These are phyloP conservation scores for Penicillium sp. DNA, from an alignment of 2,329 filamentous ascomycete species.

Conservation along the genomic window DNA sequence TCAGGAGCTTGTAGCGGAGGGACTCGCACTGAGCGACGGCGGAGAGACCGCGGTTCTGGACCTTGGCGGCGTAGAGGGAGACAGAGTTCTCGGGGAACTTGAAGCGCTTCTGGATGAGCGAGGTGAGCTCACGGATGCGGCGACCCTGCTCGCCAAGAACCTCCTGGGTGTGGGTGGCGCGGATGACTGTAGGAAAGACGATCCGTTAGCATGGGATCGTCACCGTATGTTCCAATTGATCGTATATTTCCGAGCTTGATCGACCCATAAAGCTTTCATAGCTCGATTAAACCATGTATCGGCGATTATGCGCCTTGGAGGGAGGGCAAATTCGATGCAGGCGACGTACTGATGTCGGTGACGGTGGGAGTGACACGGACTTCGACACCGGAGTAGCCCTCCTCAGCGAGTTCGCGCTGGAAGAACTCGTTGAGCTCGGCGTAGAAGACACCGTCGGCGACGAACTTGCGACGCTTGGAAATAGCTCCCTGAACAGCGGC, in stretches of 20 bases:
- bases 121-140: conserved; percentile 99
- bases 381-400: conserved; percentile 99
- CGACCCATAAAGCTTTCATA: conserved; percentile 5
- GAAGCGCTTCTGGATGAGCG: conserved; percentile 99
- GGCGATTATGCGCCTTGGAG: conserved; percentile 7
- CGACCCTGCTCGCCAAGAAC: conserved; percentile 99
- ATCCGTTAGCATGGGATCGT: conserved; percentile 28
- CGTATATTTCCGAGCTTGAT: conserved; percentile 2
- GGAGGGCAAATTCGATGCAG: conserved; percentile 16
- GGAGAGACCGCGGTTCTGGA: conserved; percentile 99
- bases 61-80: conserved; percentile 99
- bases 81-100: conserved; percentile 99
- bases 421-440: conserved; percentile 99
- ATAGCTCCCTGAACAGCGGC: conserved; percentile 48
- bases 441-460: conserved; percentile 99
- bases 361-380: conserved; percentile 99
- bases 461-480: conserved; percentile 62
- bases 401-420: conserved; percentile 99
- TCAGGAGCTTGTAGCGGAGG: conserved; percentile 99
- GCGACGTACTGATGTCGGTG: conserved; percentile 81
- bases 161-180: conserved; percentile 99
- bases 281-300: background rate
- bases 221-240: conserved; percentile 1
- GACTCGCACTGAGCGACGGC: conserved; percentile 99
- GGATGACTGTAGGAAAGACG: conserved; percentile 62